These are phyloP conservation scores for Alternaria sp. DNA, from an alignment of 2,329 filamentous ascomycete genomes.

Conservation along the genomic window DNA sequence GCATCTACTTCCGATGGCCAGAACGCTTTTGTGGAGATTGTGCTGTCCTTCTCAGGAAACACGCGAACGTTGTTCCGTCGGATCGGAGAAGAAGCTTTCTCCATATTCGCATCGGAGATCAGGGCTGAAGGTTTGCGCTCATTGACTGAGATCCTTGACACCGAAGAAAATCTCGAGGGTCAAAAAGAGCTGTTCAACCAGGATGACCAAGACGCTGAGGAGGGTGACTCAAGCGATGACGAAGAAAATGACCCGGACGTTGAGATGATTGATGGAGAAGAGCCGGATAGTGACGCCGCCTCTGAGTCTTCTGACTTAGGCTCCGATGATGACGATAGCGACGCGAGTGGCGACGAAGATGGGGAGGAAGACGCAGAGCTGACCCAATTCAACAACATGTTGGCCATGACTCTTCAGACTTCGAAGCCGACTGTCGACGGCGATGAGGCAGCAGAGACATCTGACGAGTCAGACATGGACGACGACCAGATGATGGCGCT, in stretches of 20 bases:
- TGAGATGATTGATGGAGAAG: conserved; percentile 55
- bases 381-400: conserved; percentile 74
- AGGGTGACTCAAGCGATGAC: conserved; percentile 55
- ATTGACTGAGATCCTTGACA: conserved; percentile 73
- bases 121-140: conserved; percentile 75
- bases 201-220: conserved; percentile 53
- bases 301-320: conserved; percentile 22
- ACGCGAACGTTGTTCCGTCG: conserved; percentile 85
- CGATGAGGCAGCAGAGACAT: conserved; percentile 68
- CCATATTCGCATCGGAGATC: conserved; percentile 78
- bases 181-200: conserved; percentile 86
- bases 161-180: conserved; percentile 81
- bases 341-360: conserved; percentile 29
- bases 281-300: conserved; percentile 39
- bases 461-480: conserved; percentile 81
- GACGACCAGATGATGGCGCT: conserved; percentile 95
- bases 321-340: conserved; percentile 35
- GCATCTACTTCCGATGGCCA: conserved; percentile 35
- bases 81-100: conserved; percentile 87
- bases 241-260: conserved; percentile 58
- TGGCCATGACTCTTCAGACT: conserved; percentile 80
- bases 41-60: conserved; percentile 88
- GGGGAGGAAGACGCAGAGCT: conserved; percentile 61
- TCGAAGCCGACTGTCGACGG: conserved; percentile 63
- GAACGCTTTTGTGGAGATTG: conserved; percentile 75